A percentile compares a stretch with the other conserved stretches of the same genome.
Evolutionary conservation across 768 basidiomycete genomes (phyloP).

Genomic region (Hygrophorus russula): DNA sequence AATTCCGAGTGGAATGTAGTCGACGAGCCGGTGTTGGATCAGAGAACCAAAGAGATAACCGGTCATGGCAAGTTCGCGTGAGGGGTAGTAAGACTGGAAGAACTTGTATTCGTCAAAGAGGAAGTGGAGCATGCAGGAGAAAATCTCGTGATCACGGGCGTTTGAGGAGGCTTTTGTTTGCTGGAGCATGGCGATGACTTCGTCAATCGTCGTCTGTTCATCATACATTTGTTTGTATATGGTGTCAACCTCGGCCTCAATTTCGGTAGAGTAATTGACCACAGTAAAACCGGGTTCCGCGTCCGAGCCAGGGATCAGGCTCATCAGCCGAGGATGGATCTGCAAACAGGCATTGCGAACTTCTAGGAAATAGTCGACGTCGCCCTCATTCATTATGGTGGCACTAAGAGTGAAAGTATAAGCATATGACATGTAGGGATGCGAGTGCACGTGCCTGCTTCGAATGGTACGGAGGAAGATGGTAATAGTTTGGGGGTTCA

Average conservation of each 20-base stretch:
- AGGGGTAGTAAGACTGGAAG: constrained; percentile 93
- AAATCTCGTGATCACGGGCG: constrained; percentile 85
- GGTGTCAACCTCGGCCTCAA: constrained; percentile 86
- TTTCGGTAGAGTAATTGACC: constrained; percentile 77
- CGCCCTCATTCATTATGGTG: constrained; percentile 60
- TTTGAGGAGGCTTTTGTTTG: constrained; percentile 75
- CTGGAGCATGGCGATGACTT: constrained; percentile 83
- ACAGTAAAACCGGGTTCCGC: constrained; percentile 87
- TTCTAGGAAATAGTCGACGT: constrained; percentile 81
- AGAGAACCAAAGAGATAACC: constrained; percentile 94
- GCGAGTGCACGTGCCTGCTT: constrained; percentile 46
- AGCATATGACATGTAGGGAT: background rate
- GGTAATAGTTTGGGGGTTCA: constrained; percentile 82
- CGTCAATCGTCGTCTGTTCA: constrained; percentile 87
- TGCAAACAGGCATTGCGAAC: constrained; percentile 89
- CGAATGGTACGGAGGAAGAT: constrained; percentile 88
- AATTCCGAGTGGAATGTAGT: constrained; percentile 89
- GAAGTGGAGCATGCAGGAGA: constrained; percentile 99
- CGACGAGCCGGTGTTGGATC: constrained; percentile 87
- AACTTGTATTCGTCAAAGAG: constrained; percentile 99
- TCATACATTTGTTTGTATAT: constrained; percentile 99
- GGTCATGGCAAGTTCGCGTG: constrained; percentile 91
- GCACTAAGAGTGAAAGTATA: constrained; percentile 33
- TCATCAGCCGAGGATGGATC: constrained; percentile 94
- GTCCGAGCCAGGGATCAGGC: constrained; percentile 75